Evolutionary conservation across 2,329 filamentous ascomycete species (phyloP).

Genomic region (Aspergillus tubingensis): DNA sequence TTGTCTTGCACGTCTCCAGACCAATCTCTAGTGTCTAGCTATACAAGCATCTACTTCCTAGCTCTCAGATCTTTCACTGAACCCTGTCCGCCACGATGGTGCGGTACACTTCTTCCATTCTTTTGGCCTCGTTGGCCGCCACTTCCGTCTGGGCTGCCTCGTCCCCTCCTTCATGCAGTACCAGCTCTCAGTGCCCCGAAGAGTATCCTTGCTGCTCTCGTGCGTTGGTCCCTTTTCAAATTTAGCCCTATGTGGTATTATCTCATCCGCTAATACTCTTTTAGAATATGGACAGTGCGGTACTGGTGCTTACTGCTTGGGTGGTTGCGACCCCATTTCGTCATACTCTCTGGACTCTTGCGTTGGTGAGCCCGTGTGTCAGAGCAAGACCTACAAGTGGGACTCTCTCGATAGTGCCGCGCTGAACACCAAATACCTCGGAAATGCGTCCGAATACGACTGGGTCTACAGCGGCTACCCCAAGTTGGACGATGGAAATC

Average conservation of each 20-base stretch:
- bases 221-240: slow-evolving; percentile 52
- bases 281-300: slow-evolving; percentile 90
- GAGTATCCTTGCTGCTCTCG: slow-evolving; percentile 77
- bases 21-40: background rate
- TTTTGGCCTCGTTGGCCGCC: slow-evolving; percentile 38
- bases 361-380: slow-evolving; percentile 78
- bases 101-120: slow-evolving; percentile 34
- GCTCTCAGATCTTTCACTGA: slow-evolving; percentile 14
- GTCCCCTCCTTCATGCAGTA: slow-evolving; percentile 37
- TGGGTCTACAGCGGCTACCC: slow-evolving; percentile 87
- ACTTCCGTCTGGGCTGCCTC: slow-evolving; percentile 32
- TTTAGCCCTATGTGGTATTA: slow-evolving; percentile 9
- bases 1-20: background rate
- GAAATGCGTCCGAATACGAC: slow-evolving; percentile 75
- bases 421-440: slow-evolving; percentile 79
- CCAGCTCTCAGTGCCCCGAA: slow-evolving; percentile 65
- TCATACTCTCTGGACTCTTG: slow-evolving; percentile 84
- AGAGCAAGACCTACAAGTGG: slow-evolving; percentile 73
- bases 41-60: slow-evolving; percentile 15
- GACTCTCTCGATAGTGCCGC: slow-evolving; percentile 68
- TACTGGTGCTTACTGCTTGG: slow-evolving; percentile 90
- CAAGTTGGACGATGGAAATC: slow-evolving; percentile 60
- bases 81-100: slow-evolving; percentile 34
- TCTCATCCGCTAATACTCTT: slow-evolving; percentile 15
- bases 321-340: slow-evolving; percentile 86